These are phyloP conservation scores for Dendrobium catenatum DNA, from an alignment of 106 monocot genomes.

Conservation along the genomic window DNA sequence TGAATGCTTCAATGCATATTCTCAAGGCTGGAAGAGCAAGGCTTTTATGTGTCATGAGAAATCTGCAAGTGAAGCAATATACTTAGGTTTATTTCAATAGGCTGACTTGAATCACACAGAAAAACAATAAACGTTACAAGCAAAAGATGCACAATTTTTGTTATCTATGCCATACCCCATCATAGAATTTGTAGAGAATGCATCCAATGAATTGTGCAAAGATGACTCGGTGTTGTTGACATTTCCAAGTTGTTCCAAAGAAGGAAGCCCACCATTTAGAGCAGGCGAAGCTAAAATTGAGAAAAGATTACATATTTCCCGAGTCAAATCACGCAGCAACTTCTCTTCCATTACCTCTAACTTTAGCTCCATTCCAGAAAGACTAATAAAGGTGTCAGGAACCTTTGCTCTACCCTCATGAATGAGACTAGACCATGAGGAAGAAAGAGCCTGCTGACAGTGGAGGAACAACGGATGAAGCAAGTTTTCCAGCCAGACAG, in stretches of 20 bases:
- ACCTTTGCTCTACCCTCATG: slow-evolving; percentile 77
- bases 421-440: slow-evolving; percentile 77
- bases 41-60: slow-evolving; percentile 51
- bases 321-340: slow-evolving; percentile 75
- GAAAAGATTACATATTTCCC: slow-evolving; percentile 75
- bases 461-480: slow-evolving; percentile 77
- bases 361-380: slow-evolving; percentile 71
- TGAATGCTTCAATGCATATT: slow-evolving; percentile 57
- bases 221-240: slow-evolving; percentile 39
- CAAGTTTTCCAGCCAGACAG: slow-evolving; percentile 52
- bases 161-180: slow-evolving; percentile 37
- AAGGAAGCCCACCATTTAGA: slow-evolving; percentile 63
- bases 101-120: not conserved
- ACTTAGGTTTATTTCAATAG: not conserved
- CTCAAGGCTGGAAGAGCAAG: slow-evolving; percentile 56
- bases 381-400: slow-evolving; percentile 73
- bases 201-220: slow-evolving; percentile 40
- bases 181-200: slow-evolving; percentile 55
- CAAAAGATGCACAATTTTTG: not conserved
- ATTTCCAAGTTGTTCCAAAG: slow-evolving; percentile 73
- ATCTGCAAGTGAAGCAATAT: slow-evolving; percentile 38
- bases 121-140: slow-evolving; percentile 4
- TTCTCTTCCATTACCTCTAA: slow-evolving; percentile 99
- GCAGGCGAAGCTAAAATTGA: slow-evolving; percentile 58
- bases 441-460: slow-evolving; percentile 76